Conservation (phyloP, 2,329 filamentous ascomycete genomes). For the Boeremia exigua region DNA sequence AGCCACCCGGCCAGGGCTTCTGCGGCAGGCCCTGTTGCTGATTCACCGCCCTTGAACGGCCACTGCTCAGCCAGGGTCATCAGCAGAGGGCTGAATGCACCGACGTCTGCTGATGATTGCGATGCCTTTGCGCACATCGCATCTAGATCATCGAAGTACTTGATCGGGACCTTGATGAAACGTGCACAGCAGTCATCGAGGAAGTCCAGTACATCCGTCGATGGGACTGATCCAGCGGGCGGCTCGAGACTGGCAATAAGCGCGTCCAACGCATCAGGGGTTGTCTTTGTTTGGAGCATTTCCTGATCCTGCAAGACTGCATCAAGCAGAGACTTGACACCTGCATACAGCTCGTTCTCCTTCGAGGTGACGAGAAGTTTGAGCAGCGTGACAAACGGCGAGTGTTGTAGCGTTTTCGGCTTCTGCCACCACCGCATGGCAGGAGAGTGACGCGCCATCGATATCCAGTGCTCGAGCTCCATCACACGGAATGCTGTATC, state of each 20-base stretch:
- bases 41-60: conserved; percentile 60
- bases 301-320: conserved; percentile 70
- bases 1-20: conserved; percentile 46
- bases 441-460: conserved; percentile 79
- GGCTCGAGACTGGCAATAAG: conserved; percentile 57
- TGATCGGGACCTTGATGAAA: conserved; percentile 77
- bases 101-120: conserved; percentile 23
- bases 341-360: conserved; percentile 56
- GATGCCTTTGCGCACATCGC: conserved; percentile 48
- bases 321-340: conserved; percentile 63
- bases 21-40: conserved; percentile 31
- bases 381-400: conserved; percentile 75
- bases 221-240: conserved; percentile 39
- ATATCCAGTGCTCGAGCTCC: conserved; percentile 81
- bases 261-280: conserved; percentile 49
- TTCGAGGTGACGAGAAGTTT: conserved; percentile 62
- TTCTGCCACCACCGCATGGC: conserved; percentile 92
- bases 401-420: conserved; percentile 65
- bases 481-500: conserved; percentile 67
- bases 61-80: conserved; percentile 79
- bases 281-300: conserved; percentile 62
- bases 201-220: conserved; percentile 66
- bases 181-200: conserved; percentile 83
- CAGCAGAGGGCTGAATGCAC: conserved; percentile 66
- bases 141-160: conserved; percentile 76